Base-by-base conservation (phyloP, 371 early-diverging fungal species). In the Mortierella sp. region DNA sequence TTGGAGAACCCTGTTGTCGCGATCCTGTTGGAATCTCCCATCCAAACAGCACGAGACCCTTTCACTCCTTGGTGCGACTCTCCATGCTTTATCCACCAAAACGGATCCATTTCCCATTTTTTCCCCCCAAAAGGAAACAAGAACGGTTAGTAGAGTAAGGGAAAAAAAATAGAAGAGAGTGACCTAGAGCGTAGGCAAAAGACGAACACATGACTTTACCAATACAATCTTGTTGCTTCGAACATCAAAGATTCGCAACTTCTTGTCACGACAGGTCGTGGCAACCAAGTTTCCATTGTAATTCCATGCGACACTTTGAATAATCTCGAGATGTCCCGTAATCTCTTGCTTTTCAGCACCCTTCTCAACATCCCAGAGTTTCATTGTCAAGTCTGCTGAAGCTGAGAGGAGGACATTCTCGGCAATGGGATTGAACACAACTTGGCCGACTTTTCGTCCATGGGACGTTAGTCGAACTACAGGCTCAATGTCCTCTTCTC, bases 361-460 rank as follows among this genome's bases (percentile, higher is more conserved):
- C 64, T 89, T 94, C 66, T 94, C 87, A 60, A 99, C 91, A 85
- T 99, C 99, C 94, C 98, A 96, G 68, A 99, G 85, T 68, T 92
- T 93, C 81, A 98, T 90, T 4, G 95, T 95, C 60, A 92, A 81
- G 84, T 97, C 98, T 12, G 94, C 93, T 69, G 93, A 91, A 30
- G 96, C 86, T 9, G 93, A 92, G 15, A 94, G 92, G 63, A 97
- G 83, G 7, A 98, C 91, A 76, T 95, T 94, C 44, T 94, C 95
- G n/a, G 98, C 98, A 4, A 88, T 88, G 43, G 97, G 97, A 80
- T 98, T 95, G 89, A 96, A 98, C 50, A 91, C 83, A 44, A 97
- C 97, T 72, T 96, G 96, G 23, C 96, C 97, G 44, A 97, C 98
- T 84, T 96, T 95, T 62, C 90, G 86, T 51, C 85, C 73, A 5